Percentiles rank a stretch among this genome's conserved stretches.
Evolutionary conservation across 768 basidiomycete species (phyloP).

Genomic region (Serendipita sp.): DNA sequence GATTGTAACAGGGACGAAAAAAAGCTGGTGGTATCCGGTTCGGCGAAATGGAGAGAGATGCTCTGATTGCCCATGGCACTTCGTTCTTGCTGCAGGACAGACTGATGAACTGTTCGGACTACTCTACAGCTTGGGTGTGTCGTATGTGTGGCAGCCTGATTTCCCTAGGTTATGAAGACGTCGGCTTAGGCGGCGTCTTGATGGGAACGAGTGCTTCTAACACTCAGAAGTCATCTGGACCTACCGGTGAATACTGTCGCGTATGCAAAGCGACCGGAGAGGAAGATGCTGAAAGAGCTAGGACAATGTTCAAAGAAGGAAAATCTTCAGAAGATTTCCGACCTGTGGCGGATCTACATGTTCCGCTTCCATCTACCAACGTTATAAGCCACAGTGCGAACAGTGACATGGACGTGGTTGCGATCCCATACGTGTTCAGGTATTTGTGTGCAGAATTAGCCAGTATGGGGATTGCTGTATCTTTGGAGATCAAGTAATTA

Average conservation of each 20-base stretch:
- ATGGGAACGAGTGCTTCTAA: slow-evolving; percentile 30
- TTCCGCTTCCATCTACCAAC: slow-evolving; percentile 52
- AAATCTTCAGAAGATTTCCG: slow-evolving; percentile 25
- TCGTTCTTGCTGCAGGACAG: slow-evolving; percentile 97
- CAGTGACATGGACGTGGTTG: slow-evolving; percentile 85
- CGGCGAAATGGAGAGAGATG: slow-evolving; percentile 99
- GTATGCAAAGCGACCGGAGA: slow-evolving; percentile 68
- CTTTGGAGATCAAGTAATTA: slow-evolving; percentile 49
- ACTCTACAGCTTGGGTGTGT: slow-evolving; percentile 98
- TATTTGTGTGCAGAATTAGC: slow-evolving; percentile 92
- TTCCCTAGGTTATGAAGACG: slow-evolving; percentile 89
- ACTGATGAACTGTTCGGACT: slow-evolving; percentile 99
- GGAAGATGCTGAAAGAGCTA: slow-evolving; percentile 43
- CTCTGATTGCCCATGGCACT: slow-evolving; percentile 94
- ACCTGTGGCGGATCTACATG: slow-evolving; percentile 30
- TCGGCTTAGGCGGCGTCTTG: slow-evolving; percentile 49
- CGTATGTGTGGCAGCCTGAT: slow-evolving; percentile 90
- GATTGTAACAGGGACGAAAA: slow-evolving; percentile 64
- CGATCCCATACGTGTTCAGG: slow-evolving; percentile 87
- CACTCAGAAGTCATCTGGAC: slow-evolving; percentile 41
- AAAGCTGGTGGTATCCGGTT: slow-evolving; percentile 97
- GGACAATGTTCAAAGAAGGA: slow-evolving; percentile 43
- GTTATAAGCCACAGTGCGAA: slow-evolving; percentile 41
- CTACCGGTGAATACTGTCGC: slow-evolving; percentile 86
- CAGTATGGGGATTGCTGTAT: slow-evolving; percentile 94